Base-by-base conservation (phyloP, 495 filamentous ascomycete genomes). In the Pseudomonodictys pantanalensis region DNA sequence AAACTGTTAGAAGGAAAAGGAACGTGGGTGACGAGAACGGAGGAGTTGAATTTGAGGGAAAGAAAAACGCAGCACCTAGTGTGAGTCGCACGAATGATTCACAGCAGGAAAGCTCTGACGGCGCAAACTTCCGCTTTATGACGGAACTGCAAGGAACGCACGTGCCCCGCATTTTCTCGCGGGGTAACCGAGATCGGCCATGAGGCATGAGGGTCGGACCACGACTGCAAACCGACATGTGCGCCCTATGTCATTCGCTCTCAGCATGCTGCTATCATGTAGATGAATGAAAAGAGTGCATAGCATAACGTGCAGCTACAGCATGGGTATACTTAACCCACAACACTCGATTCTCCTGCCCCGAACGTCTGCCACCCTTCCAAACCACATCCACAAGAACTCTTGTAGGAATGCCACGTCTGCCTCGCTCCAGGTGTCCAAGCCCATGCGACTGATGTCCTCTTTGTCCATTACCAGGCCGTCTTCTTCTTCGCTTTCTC, bases 371-470 rank as follows among this genome's bases (percentile, higher is more conserved):
- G 87, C 88, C 35, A 77, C 73, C 24, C 88, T 75, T 10, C 79
- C 84, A 76, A 91, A 96, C 74, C 90, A 96, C 47, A 85, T 70
- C 55, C 65, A 74, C 55, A 85, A 75, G 41, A 90, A 70, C 58
- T 89, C 85, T 67, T 80, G 74, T 5, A 91, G 80, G 67, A 95
- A 95, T 17, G 79, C 72, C 33, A 84, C 81, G 71, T 96, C 91
- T 25, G 80, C 75, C 42, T 83, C 80, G 69, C 89, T 95, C 91
- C 91, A 96, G 0, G 85, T 78, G 68, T 96, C 91, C 25, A 96
- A 79, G 0, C 91, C 90, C 87, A 95, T 91, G 44, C 83, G 76
- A 46, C 77, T 77, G 66, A 96, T 77, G 59, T 91, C 89, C 22
- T 89, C 86, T 44, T 54, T 71, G 46, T 9, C 58, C 8, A 52